Conservation (phyloP, 148 eudicot species). For the Rhododendron vialii region DNA sequence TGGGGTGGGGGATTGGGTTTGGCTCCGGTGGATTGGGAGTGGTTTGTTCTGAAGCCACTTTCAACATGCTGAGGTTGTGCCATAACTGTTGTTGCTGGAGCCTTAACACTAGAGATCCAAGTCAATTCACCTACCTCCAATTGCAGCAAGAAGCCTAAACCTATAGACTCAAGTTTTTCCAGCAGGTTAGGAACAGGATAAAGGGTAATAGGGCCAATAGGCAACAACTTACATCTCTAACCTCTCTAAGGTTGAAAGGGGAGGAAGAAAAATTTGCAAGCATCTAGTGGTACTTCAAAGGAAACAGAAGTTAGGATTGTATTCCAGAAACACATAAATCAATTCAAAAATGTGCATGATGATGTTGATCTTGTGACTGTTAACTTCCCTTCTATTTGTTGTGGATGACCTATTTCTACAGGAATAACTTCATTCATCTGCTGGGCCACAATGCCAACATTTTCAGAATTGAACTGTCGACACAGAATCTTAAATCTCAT, state of each 20-base stretch:
- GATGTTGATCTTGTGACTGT: neutral
- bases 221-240: neutral
- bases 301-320: neutral
- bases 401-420: constrained; percentile 1
- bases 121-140: constrained; percentile 2
- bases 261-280: neutral
- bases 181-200: neutral
- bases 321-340: neutral
- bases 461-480: neutral
- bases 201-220: too few species aligned
- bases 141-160: neutral
- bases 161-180: neutral
- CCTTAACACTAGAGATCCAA: neutral
- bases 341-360: neutral
- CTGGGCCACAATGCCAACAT: neutral
- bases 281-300: neutral
- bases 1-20: neutral
- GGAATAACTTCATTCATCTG: neutral
- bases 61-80: neutral
- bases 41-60: neutral
- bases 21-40: neutral
- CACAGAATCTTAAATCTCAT: neutral
- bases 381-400: neutral
- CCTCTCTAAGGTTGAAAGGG: neutral
- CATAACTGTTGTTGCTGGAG: neutral